A percentile compares a stretch with the other conserved stretches of the same genome.
Evolutionary conservation across 2,329 filamentous ascomycete genomes (phyloP).

Genomic region (Simplicillium sp.): DNA sequence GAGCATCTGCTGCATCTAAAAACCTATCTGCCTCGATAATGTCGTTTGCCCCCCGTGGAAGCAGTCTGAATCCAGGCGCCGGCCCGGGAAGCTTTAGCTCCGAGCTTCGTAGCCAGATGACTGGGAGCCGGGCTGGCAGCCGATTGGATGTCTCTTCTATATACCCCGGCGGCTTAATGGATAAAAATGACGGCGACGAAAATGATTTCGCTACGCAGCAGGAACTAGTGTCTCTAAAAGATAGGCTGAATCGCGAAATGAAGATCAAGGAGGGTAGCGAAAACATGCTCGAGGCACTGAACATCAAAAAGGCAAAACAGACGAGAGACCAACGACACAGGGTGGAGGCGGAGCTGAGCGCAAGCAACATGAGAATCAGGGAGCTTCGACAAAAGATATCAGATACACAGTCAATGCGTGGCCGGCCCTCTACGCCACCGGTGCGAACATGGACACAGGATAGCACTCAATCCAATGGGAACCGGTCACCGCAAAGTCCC

Average conservation of each 20-base stretch:
- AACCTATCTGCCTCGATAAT: conserved; percentile 43
- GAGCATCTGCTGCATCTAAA: conserved; percentile 23
- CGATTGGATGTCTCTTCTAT: conserved; percentile 23
- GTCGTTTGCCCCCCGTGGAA: conserved; percentile 56
- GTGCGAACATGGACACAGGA: conserved; percentile 42
- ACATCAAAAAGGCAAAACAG: conserved; percentile 92
- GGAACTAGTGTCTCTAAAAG: conserved; percentile 64
- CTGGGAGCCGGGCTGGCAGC: conserved; percentile 23
- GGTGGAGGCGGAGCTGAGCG: conserved; percentile 82
- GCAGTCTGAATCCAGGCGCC: conserved; percentile 61
- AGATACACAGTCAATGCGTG: conserved; percentile 45
- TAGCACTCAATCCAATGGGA: conserved; percentile 30
- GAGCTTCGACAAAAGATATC: conserved; percentile 50
- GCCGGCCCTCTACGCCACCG: conserved; percentile 34
- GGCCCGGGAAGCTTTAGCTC: conserved; percentile 82
- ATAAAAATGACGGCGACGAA: conserved; percentile 56
- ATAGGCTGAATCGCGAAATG: conserved; percentile 85
- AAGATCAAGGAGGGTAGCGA: conserved; percentile 98
- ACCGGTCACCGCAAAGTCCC: conserved; percentile 49
- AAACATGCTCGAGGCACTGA: conserved; percentile 91
- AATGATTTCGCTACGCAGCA: conserved; percentile 53
- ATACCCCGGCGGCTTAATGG: conserved; percentile 32
- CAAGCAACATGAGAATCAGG: conserved; percentile 67
- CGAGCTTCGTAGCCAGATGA: conserved; percentile 67
- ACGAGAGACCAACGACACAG: conserved; percentile 72